Conservation (phyloP, 495 filamentous ascomycete genomes). For the Oleoguttula mirabilis region DNA sequence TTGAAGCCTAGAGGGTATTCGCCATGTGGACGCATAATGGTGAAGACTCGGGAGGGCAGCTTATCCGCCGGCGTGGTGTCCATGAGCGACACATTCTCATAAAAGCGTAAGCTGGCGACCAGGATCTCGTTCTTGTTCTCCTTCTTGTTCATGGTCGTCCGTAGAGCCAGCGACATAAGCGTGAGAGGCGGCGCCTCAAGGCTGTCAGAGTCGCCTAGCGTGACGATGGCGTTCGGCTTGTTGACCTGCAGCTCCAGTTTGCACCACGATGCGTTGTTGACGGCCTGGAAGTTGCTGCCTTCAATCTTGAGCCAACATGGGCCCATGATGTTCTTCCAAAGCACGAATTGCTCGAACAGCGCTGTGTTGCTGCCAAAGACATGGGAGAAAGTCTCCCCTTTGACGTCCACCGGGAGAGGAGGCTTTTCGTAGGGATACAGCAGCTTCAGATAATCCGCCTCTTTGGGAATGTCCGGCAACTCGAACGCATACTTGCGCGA, state of each 20-base stretch:
- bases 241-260: conserved; percentile 78
- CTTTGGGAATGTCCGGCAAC: conserved; percentile 70
- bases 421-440: conserved; percentile 81
- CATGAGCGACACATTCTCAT: conserved; percentile 74
- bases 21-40: conserved; percentile 70
- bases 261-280: conserved; percentile 94
- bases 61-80: conserved; percentile 83
- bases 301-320: conserved; percentile 92
- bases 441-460: conserved; percentile 83
- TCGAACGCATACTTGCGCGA: conserved; percentile 94
- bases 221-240: conserved; percentile 59
- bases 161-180: conserved; percentile 82
- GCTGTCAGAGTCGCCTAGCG: conserved; percentile 61
- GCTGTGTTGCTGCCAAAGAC: conserved; percentile 91
- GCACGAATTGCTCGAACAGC: conserved; percentile 92
- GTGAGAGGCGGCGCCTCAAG: conserved; percentile 76
- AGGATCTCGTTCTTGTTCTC: conserved; percentile 96
- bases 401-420: conserved; percentile 53
- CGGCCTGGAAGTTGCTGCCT: conserved; percentile 63
- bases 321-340: conserved; percentile 97
- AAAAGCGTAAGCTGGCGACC: conserved; percentile 77
- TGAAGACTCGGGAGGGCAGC: conserved; percentile 81
- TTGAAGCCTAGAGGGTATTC: conserved; percentile 74
- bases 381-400: conserved; percentile 83
- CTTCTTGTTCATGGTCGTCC: conserved; percentile 78